phyloP scores from a whole-genome alignment of 2,329 filamentous ascomycete species.

The Trichophyton rubrum region DNA sequence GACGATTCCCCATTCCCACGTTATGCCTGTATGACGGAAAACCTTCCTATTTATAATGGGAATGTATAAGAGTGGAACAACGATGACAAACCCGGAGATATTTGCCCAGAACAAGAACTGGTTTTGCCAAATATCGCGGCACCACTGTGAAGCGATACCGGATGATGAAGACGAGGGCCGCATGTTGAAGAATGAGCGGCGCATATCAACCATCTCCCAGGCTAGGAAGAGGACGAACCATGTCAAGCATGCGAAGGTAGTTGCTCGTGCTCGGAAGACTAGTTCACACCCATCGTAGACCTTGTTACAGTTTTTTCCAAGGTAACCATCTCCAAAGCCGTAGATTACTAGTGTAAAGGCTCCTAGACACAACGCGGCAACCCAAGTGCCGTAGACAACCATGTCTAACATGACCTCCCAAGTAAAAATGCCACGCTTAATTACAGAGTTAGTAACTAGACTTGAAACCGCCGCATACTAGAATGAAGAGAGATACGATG shows the following conservation, averaged over 20 bases:
- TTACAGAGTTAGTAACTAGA: neutral
- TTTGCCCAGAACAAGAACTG: slow-evolving; percentile 59
- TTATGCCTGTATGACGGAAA: slow-evolving; percentile 53
- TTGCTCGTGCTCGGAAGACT: slow-evolving; percentile 59
- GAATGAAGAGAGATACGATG: too few relatives aligned
- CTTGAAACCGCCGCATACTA: neutral
- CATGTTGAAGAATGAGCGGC: slow-evolving; percentile 63
- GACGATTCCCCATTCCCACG: slow-evolving; percentile 58
- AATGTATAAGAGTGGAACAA: slow-evolving; percentile 53
- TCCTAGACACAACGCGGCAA: slow-evolving; percentile 55
- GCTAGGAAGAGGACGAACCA: slow-evolving; percentile 68
- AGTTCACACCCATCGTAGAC: slow-evolving; percentile 44
- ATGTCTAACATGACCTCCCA: slow-evolving; percentile 66
- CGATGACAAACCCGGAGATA: slow-evolving; percentile 42
- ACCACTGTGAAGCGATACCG: slow-evolving; percentile 39
- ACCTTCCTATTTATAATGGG: slow-evolving; percentile 52
- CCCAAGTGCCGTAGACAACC: slow-evolving; percentile 66
- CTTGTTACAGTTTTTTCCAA: slow-evolving; percentile 51
- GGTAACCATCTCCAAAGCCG: slow-evolving; percentile 46
- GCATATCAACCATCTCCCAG: slow-evolving; percentile 64
- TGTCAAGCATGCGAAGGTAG: slow-evolving; percentile 60
- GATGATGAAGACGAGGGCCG: slow-evolving; percentile 36
- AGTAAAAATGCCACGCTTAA: slow-evolving; percentile 53
- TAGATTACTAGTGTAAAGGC: slow-evolving; percentile 54
- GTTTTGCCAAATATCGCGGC: slow-evolving; percentile 56